phyloP scores from a whole-genome alignment of 345 rosid genomes.

The Camelina sativa region DNA sequence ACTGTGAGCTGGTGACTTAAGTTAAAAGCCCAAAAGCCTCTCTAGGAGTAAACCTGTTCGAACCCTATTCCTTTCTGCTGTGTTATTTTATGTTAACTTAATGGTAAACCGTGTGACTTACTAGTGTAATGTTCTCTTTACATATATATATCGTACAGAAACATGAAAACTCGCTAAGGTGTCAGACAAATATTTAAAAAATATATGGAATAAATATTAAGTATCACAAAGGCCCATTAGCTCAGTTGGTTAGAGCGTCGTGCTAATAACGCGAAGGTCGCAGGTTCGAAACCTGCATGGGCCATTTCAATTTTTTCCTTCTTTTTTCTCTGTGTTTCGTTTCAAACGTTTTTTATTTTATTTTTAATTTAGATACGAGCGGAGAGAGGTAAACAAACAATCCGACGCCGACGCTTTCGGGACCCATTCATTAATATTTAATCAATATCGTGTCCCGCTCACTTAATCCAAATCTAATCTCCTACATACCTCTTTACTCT shows the following conservation, averaged over 20 bases:
- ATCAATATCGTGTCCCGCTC: constrained; percentile 38
- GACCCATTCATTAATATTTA: constrained; percentile 33
- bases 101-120: constrained; percentile 27
- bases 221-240: constrained; percentile 22
- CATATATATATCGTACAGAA: not conserved
- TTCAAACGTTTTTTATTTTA: not conserved
- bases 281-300: constrained; percentile 76
- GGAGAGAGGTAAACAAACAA: constrained; percentile 5
- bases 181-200: too few species aligned
- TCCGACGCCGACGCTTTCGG: constrained; percentile 36
- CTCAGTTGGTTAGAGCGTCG: constrained; percentile 89
- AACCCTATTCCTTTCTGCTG: not conserved
- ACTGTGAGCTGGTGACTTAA: constrained; percentile 28
- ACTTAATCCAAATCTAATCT: constrained; percentile 37
- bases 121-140: constrained; percentile 1
- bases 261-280: constrained; percentile 96
- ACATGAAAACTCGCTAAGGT: not conserved
- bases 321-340: not conserved
- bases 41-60: constrained; percentile 26
- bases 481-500: not conserved
- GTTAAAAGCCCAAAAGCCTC: constrained; percentile 8
- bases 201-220: too few species aligned
- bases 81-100: not conserved
- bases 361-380: not conserved
- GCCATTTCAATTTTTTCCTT: not conserved